A percentile compares a stretch with the other conserved stretches of the same genome.
Conservation (phyloP, 257 asterid species). For the Galeopsis tetrahit region DNA sequence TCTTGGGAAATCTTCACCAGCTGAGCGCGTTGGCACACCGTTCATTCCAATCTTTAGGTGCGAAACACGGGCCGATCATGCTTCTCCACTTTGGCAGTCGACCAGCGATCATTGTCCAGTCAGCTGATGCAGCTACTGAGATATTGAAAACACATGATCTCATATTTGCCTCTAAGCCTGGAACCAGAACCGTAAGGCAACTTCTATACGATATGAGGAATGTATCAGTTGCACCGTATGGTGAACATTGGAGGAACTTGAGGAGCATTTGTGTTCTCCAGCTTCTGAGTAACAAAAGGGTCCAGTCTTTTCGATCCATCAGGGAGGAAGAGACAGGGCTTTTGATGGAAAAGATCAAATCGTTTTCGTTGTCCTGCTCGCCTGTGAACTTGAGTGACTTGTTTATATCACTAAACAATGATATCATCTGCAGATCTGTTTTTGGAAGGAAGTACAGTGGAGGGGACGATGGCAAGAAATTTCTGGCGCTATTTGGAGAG, state of each 20-base stretch:
- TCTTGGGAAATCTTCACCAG: constrained; percentile 56
- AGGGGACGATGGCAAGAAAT: constrained; percentile 44
- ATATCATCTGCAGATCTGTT: constrained; percentile 50
- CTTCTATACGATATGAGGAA: constrained; percentile 39
- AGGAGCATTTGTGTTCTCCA: constrained; percentile 49
- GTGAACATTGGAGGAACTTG: constrained; percentile 54
- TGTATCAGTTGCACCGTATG: constrained; percentile 42
- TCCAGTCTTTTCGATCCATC: constrained; percentile 32
- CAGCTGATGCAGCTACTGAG: constrained; percentile 50
- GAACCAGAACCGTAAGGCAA: constrained; percentile 15
- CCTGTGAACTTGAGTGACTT: constrained; percentile 40
- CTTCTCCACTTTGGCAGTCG: constrained; percentile 52
- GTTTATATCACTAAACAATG: constrained; percentile 38
- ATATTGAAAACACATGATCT: constrained; percentile 57
- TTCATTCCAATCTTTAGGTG: constrained; percentile 42
- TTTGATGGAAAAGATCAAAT: constrained; percentile 37
- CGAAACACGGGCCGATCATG: constrained; percentile 55
- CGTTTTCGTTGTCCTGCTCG: neutral
- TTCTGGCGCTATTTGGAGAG: constrained; percentile 29
- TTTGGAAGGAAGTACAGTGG: constrained; percentile 53
- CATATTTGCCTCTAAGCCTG: constrained; percentile 45
- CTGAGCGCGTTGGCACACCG: constrained; percentile 42
- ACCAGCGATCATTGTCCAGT: constrained; percentile 51
- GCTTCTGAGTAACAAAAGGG: constrained; percentile 50
- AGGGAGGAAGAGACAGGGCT: constrained; percentile 48